These are phyloP conservation scores for Globisporangium emineosum DNA, from an alignment of 352 stramenopile genomes.

Conservation along the genomic window DNA sequence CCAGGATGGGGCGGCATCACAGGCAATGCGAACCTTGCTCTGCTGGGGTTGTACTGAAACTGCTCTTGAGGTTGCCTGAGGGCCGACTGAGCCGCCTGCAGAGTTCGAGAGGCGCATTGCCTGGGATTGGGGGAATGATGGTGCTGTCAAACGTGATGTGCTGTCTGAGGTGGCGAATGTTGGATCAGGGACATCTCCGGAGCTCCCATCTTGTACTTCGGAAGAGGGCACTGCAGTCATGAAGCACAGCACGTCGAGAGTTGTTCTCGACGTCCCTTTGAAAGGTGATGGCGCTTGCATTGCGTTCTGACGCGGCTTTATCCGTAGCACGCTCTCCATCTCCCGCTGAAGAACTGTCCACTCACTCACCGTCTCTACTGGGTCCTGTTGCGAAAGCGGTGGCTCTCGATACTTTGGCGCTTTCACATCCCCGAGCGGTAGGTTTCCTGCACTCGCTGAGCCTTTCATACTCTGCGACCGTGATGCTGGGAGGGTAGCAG, in stretches of 20 bases:
- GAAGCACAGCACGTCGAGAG: conserved; percentile 22
- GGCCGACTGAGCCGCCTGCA: not conserved
- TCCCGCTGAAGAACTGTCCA: conserved; percentile 14
- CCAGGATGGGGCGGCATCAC: conserved; percentile 19
- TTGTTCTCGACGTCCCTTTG: not conserved
- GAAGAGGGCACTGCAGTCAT: conserved; percentile 19
- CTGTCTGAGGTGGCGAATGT: not conserved
- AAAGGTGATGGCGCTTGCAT: not conserved
- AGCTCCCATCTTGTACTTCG: not conserved
- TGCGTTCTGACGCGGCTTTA: conserved; percentile 7
- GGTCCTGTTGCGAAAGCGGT: not conserved
- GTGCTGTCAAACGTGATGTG: not conserved
- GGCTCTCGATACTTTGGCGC: not conserved
- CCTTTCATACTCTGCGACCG: not conserved
- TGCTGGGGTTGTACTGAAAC: not conserved
- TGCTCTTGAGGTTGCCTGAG: not conserved
- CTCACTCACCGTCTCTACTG: not conserved
- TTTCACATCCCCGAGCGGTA: not conserved
- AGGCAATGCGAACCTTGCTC: not conserved
- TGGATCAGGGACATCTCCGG: not conserved
- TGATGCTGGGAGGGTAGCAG: not conserved
- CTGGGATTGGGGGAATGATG: not conserved
- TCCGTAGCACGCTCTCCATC: conserved; percentile 15
- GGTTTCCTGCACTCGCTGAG: not conserved
- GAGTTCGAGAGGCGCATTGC: not conserved